Percentiles rank a stretch among this genome's conserved stretches.
Evolutionary conservation across 768 basidiomycete genomes (phyloP).

Genomic region (Pleurotus eryngii): DNA sequence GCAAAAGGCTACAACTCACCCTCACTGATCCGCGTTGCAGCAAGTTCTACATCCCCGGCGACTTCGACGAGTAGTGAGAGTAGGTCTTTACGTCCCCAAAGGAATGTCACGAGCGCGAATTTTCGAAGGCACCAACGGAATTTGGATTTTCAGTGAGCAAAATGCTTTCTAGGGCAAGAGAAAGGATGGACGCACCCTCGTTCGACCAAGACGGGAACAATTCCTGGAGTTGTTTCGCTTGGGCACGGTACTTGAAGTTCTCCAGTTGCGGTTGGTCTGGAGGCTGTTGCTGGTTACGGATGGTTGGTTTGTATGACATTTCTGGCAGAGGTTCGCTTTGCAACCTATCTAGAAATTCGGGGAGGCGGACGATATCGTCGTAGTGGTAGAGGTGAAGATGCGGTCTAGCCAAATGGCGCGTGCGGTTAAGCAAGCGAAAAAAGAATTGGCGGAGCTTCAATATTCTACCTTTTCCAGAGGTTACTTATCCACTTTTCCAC

Average conservation of each 20-base stretch:
- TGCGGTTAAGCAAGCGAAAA: not conserved
- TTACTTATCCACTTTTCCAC: no score
- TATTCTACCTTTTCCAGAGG: no score
- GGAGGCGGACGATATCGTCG: not conserved
- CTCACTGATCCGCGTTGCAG: slow-evolving; percentile 72
- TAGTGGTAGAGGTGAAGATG: not conserved
- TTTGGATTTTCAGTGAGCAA: slow-evolving; percentile 22
- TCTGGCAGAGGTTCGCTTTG: not conserved
- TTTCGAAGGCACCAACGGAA: not conserved
- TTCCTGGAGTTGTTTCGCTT: slow-evolving; percentile 67
- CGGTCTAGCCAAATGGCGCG: not conserved
- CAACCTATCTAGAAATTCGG: not conserved
- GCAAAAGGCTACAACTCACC: slow-evolving; percentile 38
- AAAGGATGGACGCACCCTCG: slow-evolving; percentile 48
- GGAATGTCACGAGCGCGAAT: not conserved
- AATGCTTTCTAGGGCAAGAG: slow-evolving; percentile 16
- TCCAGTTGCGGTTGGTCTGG: slow-evolving; percentile 27
- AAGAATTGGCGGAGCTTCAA: not conserved
- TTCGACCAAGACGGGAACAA: slow-evolving; percentile 66
- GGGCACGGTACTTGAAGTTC: slow-evolving; percentile 43
- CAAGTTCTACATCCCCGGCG: slow-evolving; percentile 64
- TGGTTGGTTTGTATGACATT: slow-evolving; percentile 53
- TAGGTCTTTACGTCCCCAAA: slow-evolving; percentile 46
- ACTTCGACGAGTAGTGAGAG: slow-evolving; percentile 65
- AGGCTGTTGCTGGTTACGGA: slow-evolving; percentile 36